A percentile compares a stretch with the other conserved stretches of the same genome.
Conservation (phyloP, 164 flowering plant species). For the Umbilicus rupestris region DNA sequence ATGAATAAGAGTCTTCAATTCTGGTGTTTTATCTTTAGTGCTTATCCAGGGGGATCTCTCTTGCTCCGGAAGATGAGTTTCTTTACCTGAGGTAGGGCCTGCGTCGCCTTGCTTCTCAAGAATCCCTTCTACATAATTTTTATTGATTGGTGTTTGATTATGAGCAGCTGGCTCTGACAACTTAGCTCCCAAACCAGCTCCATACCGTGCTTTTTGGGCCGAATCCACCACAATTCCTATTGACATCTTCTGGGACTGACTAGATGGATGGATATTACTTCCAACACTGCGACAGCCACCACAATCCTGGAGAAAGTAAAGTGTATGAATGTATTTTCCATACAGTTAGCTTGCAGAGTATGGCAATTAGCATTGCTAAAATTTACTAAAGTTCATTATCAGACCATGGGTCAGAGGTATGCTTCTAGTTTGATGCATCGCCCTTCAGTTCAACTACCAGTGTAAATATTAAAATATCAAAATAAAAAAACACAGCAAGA, state of each 20-base stretch:
- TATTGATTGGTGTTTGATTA: conserved; percentile 10
- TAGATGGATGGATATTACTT: conserved; percentile 37
- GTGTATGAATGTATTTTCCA: not conserved
- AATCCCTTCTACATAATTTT: conserved; percentile 13
- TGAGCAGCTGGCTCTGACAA: not conserved
- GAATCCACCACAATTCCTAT: conserved; percentile 52
- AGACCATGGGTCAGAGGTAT: not conserved
- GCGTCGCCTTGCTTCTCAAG: conserved; percentile 12
- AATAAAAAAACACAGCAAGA: not conserved
- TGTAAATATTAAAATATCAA: not conserved
- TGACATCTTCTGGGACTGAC: conserved; percentile 59
- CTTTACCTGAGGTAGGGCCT: conserved; percentile 16
- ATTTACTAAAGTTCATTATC: not conserved
- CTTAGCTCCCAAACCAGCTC: conserved; percentile 15
- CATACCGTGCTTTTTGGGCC: conserved; percentile 14
- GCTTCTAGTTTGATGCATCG: not conserved
- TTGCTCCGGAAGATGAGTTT: conserved; percentile 18
- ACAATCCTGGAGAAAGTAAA: not conserved
- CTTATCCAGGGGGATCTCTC: conserved; percentile 41
- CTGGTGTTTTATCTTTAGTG: conserved; percentile 25
- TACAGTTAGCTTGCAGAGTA: not conserved
- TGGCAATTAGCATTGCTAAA: not conserved
- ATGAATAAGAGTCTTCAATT: conserved; percentile 17
- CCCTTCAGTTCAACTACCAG: not conserved
- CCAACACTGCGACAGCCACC: conserved; percentile 34